Conservation (phyloP, 441 rosid species). For the Gossypium laxum region DNA sequence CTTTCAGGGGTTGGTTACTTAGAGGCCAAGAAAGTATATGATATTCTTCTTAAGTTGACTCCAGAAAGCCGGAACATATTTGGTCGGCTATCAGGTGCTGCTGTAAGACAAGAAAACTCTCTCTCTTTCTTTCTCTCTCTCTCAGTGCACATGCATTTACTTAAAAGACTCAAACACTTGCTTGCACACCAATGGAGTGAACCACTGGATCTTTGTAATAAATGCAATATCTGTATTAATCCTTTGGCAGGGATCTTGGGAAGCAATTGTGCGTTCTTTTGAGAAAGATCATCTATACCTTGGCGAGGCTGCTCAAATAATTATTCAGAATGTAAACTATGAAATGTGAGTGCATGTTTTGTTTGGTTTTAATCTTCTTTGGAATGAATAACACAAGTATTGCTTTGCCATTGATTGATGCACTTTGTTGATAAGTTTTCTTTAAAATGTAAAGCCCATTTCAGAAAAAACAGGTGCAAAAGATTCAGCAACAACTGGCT, state of each 20-base stretch:
- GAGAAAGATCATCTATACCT: constrained; percentile 84
- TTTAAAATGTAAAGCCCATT: constrained; percentile 51
- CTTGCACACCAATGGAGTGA: not conserved
- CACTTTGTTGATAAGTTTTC: constrained; percentile 9
- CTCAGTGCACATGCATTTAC: not conserved
- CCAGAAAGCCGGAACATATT: constrained; percentile 84
- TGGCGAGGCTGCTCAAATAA: constrained; percentile 90
- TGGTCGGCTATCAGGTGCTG: constrained; percentile 85
- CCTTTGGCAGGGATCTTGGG: constrained; percentile 70
- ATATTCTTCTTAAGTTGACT: constrained; percentile 60
- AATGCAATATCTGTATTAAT: not conserved
- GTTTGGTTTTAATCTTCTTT: constrained; percentile 4
- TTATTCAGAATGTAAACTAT: constrained; percentile 77
- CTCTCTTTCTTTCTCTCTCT: not conserved
- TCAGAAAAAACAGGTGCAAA: constrained; percentile 91
- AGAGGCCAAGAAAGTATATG: constrained; percentile 72
- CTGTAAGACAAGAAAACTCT: constrained; percentile 49
- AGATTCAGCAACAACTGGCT: constrained; percentile 75
- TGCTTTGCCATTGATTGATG: not conserved
- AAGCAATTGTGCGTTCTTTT: constrained; percentile 61
- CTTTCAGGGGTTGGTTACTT: constrained; percentile 63
- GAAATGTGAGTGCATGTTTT: constrained; percentile 61
- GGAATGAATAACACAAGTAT: not conserved
- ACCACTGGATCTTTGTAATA: not conserved
- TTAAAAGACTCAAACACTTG: not conserved